Percentiles rank a stretch among this genome's conserved stretches.
Conservation (phyloP, 495 filamentous ascomycete genomes). For the Penicillium verhagenii region DNA sequence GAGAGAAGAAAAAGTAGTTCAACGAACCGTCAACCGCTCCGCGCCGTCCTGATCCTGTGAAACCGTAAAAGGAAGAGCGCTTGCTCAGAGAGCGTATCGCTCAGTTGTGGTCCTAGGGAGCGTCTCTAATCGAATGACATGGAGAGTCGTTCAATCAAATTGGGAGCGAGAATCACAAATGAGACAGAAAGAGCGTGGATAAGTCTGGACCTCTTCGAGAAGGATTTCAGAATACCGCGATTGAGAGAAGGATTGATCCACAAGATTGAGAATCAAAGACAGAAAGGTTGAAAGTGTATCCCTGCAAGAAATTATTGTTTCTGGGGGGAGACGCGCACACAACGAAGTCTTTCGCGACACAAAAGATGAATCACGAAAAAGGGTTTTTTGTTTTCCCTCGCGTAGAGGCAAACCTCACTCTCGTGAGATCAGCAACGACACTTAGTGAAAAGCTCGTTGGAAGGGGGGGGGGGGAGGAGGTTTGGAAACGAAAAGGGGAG, state of each 20-base stretch:
- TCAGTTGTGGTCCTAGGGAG: constrained; percentile 32
- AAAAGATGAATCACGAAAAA: constrained; percentile 19
- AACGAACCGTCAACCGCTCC: constrained; percentile 51
- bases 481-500: constrained; percentile 20
- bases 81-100: constrained; percentile 45
- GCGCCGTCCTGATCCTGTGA: constrained; percentile 42
- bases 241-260: constrained; percentile 5
- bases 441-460: constrained; percentile 57
- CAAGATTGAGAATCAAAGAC: background rate
- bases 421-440: constrained; percentile 43
- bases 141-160: constrained; percentile 19
- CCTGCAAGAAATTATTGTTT: constrained; percentile 6
- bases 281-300: constrained; percentile 1
- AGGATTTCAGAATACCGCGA: background rate
- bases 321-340: constrained; percentile 6
- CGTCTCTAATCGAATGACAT: constrained; percentile 49
- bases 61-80: constrained; percentile 36
- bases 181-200: constrained; percentile 26
- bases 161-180: constrained; percentile 27
- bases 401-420: constrained; percentile 30
- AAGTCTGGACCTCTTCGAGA: background rate
- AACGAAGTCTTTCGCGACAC: constrained; percentile 4
- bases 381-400: constrained; percentile 23
- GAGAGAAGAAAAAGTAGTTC: constrained; percentile 10
- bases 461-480: constrained; percentile 17